Base-by-base conservation (phyloP, 176 grass and related monocot species). In the Ananas comosus region DNA sequence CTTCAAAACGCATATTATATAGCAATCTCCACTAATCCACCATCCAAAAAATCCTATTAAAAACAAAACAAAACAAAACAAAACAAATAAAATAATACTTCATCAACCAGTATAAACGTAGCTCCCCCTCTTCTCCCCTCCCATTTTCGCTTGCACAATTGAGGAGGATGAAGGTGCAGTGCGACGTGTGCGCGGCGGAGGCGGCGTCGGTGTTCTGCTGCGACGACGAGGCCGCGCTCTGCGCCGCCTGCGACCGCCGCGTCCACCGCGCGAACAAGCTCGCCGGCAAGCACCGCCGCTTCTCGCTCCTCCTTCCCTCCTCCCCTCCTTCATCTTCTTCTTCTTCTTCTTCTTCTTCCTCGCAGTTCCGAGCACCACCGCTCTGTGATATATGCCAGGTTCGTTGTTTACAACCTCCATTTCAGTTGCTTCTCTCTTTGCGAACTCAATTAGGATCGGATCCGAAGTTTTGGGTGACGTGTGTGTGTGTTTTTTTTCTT, bases 301-400 rank as follows among this genome's bases (percentile, higher is more conserved):
- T 92, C 78, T 67, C 83, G 11, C 83, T 96, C 52, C 0, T 81
- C 66, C 50, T 78, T 1, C 64, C 80, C 9, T 47, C 74, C 13
- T 64, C 72, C 2, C 50, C 73, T 1, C 76, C 74, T 1, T 10
- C 79, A 9, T 33, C 3, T 53, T 11, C 64, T 0, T 12, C 78
- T 12, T 69, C 76, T n/a, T 22, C 86, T 27, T 65, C 73, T 1
- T 79, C 74, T 1, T 12, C 79, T 11, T 33, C 3, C 0, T 16
- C n/a, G 11, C 80, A 70, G 9, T 49, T 8, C 49, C 61, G 49
- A 10, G 7, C 21, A 50, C 72, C 74, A 19, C 89, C 88, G 18
- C 49, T 89, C 61, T 96, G 93, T 69, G 93, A 96, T 74, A 79
- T 96, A 65, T 96, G 93, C 65, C 81, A 90, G 88, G 92, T 96